Base-by-base conservation (phyloP, 2,329 filamentous ascomycete species). In the Exophiala phaeomuriformis region DNA sequence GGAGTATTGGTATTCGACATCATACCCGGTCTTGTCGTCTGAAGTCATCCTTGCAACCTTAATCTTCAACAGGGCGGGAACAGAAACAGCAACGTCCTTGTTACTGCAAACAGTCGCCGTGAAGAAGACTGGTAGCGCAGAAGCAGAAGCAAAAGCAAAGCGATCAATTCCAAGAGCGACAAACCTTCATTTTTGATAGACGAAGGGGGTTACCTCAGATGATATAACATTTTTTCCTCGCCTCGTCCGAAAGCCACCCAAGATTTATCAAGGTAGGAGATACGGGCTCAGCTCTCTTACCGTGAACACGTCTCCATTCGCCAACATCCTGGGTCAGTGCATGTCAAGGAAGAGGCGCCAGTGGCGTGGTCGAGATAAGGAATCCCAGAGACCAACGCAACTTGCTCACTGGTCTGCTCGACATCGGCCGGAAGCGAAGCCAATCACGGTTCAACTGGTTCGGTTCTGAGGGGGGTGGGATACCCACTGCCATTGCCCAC, bases 21-120 rank as follows among this genome's bases (percentile, higher is more conserved):
- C 66, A 40, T 52, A 56, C 33, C 46, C 56, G 30, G 8, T 51
- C 43, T 60, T 57, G 27, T 56, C 56, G 56, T 56, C 53, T 30
- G 56, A 55, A 43, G 49, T 8, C 52, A 56, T 55, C 19, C 36
- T 44, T 46, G 29, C 47, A 6, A 36, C 32, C 12, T 4, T 3
- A 8, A 29, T 30, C 42, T 32, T 6, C 12, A 27, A 28, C 5
- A 41, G 9, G 27, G 39, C 19, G 28, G 39, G 39, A 28, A 5
- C 4, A 5, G 39, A 28, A 9, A 41, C 3, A 41, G 19, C 19
- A 19, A 19, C 19, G 19, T 19, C 19, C 19, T 19, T 19, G 19
- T 19, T 19, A 19, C 19, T 19, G 19, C 19, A 19, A 19, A 19
- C 19, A 19, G 19, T 19, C 1, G 19, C 39, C 19, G 6, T 5